Evolutionary conservation across 768 basidiomycete genomes (phyloP), one percentile per base, ranked within the genome.

Genomic region (Cubamyces sp.): DNA sequence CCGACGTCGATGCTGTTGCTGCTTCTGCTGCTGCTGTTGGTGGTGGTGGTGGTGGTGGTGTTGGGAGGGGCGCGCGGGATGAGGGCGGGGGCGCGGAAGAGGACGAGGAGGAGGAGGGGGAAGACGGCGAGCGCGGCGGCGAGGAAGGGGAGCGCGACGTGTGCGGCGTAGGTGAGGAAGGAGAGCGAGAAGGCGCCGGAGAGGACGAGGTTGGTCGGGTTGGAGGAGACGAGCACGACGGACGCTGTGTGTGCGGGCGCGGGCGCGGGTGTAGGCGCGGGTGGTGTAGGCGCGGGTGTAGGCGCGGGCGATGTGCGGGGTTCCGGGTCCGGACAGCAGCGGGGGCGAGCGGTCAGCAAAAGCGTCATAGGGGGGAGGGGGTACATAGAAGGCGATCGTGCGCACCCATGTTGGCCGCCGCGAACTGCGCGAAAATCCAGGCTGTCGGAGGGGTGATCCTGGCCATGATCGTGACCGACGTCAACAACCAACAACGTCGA

Each of bases 171-270:
- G 0, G 85, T 84, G 9, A 84, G 82, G 64, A 92, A 91, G 51
- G 90, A 88, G 48, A 96, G 81, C 4, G 78, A 71, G 71, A 97
- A 94, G 0, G 93, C 92, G 55, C 92, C 93, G 52, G 92, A 91
- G 23, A 97, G 86, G 49, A 98, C 90, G 21, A 97, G 87, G 69
- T 98, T 98, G 1, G 96, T 98, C 1, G 92, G 94, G 70, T 98
- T 98, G 0, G 90, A 91, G 2, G 94, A 88, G 51, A 97, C 92
- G 7, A 86, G 76, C 0, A 84, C 77, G 18, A 80, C 80, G 18
- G 79, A 81, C 7, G 81, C 83, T 76, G 55, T n/a, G n/a, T 16
- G 11, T 5, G 26, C 2, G n/a, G 12, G 3, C 2, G 21, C 11
- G 21, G 3, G 43, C 11, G 41, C 54, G 16, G 18, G 23, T 12